These are phyloP conservation scores for Aspergillus homomorphus DNA, from an alignment of 495 filamentous ascomycete species.

Conservation along the genomic window DNA sequence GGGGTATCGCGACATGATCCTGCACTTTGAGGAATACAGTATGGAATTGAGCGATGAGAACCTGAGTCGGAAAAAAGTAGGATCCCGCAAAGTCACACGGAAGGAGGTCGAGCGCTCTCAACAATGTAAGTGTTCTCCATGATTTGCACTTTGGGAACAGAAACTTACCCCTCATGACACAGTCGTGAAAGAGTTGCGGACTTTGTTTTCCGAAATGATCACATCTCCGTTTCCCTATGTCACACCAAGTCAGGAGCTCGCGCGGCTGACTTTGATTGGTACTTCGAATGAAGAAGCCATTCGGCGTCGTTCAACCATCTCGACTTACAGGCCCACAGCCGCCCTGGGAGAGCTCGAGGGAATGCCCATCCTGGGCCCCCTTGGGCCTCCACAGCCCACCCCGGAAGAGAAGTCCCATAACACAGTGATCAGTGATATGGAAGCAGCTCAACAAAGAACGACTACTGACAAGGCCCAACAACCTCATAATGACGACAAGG, in stretches of 20 bases:
- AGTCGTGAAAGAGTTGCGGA: slow-evolving; percentile 71
- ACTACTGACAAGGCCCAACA: slow-evolving; percentile 28
- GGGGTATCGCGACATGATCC: slow-evolving; percentile 74
- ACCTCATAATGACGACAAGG: slow-evolving; percentile 37
- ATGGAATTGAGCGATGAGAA: slow-evolving; percentile 60
- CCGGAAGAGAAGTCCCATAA: slow-evolving; percentile 17
- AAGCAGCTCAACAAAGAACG: slow-evolving; percentile 19
- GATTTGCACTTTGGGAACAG: neutral
- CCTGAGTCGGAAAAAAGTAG: slow-evolving; percentile 62
- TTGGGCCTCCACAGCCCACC: slow-evolving; percentile 40
- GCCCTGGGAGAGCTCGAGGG: slow-evolving; percentile 52
- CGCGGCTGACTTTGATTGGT: slow-evolving; percentile 72
- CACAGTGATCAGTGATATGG: slow-evolving; percentile 16
- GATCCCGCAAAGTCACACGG: slow-evolving; percentile 53
- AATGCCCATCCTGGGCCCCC: slow-evolving; percentile 49
- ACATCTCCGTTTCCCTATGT: slow-evolving; percentile 50
- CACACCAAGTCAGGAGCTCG: slow-evolving; percentile 73
- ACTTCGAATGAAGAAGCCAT: slow-evolving; percentile 56
- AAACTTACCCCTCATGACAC: slow-evolving; percentile 5
- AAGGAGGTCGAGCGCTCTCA: slow-evolving; percentile 66
- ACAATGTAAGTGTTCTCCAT: slow-evolving; percentile 55
- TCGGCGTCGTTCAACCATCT: slow-evolving; percentile 54
- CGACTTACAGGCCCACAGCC: slow-evolving; percentile 31
- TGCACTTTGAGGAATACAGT: slow-evolving; percentile 65
- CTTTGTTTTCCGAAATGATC: slow-evolving; percentile 71